Evolutionary conservation across 1,284 basidiomycete species (phyloP), one percentile per base, ranked within the genome.

Genomic region (Tilletia horrida): DNA sequence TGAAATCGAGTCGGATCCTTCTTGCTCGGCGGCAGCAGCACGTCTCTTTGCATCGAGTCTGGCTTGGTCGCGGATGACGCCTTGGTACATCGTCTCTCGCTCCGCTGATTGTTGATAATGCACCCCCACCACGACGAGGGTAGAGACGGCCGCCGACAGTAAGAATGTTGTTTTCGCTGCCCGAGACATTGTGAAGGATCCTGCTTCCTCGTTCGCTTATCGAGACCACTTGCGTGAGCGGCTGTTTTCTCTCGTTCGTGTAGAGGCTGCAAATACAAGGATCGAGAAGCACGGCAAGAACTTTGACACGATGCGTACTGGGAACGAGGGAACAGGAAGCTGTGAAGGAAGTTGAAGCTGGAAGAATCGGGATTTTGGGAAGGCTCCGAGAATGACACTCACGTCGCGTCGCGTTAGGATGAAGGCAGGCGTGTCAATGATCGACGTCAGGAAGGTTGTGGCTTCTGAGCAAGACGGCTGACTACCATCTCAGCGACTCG

Each of bases 101-200:
- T 59, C 55, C 2, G 55, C 55, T 16, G 55, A 59, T 21, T 59
- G 55, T 40, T 59, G 55, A 13, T 40, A 59, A 27, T 59, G 55
- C 11, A 59, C 55, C 16, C 55, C 55, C 16, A 59, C 55, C 27
- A 59, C 55, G 55, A 59, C 55, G 55, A 59, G 55, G 29, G 55
- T 59, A 27, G 55, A 59, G 27, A 59, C 9, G 29, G 55, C 55
- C 27, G 55, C 55, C 27, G 55, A 59, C 27, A 59, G 55, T 16
- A 59, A 18, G 31, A 59, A 59, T 9, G 55, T 59, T 40, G 55
- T 31, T 21, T 59, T 59, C 3, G 55, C 55, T 2, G 55, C 31
- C 27, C 55, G 55, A 31, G 55, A 59, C 55, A 59, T 59, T 31
- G 3, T 52, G 50, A 13, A 14, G 23, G 6, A 52, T 21, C 27